phyloP scores from a whole-genome alignment of 345 rosid species.

The Syzygium grande region DNA sequence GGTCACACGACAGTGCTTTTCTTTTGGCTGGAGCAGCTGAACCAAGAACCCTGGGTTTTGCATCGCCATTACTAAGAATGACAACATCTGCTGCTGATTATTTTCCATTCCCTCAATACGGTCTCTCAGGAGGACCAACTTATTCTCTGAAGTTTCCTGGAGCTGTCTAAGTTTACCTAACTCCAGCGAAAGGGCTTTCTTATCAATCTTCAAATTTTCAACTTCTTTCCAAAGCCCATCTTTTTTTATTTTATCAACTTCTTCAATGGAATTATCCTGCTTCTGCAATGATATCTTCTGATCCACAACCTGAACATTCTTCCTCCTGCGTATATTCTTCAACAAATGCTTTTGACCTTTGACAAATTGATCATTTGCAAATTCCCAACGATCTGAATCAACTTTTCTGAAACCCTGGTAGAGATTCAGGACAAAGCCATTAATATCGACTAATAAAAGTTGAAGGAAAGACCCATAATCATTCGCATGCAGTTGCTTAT shows the following conservation, averaged over 20 bases:
- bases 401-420: conserved; percentile 83
- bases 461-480: not conserved
- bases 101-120: conserved; percentile 85
- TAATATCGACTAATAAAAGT: not conserved
- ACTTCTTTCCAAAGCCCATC: conserved; percentile 60
- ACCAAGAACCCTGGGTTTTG: conserved; percentile 70
- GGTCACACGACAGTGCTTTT: conserved; percentile 50
- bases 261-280: conserved; percentile 14
- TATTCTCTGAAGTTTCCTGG: conserved; percentile 66
- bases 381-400: conserved; percentile 87
- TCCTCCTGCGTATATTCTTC: conserved; percentile 60
- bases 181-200: conserved; percentile 56
- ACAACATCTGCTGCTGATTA: conserved; percentile 91
- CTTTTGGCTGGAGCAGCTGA: conserved; percentile 76
- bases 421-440: not conserved
- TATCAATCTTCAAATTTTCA: conserved; percentile 69
- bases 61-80: conserved; percentile 87
- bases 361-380: conserved; percentile 76
- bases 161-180: conserved; percentile 57
- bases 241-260: conserved; percentile 21
- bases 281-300: conserved; percentile 27
- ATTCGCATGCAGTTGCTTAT: not conserved
- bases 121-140: conserved; percentile 53
- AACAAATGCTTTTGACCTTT: conserved; percentile 64
- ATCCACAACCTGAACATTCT: conserved; percentile 47